Percentiles rank a stretch among this genome's conserved stretches.
These are phyloP conservation scores for Colletotrichum sp. DNA, from an alignment of 2,329 filamentous ascomycete genomes.

Conservation along the genomic window DNA sequence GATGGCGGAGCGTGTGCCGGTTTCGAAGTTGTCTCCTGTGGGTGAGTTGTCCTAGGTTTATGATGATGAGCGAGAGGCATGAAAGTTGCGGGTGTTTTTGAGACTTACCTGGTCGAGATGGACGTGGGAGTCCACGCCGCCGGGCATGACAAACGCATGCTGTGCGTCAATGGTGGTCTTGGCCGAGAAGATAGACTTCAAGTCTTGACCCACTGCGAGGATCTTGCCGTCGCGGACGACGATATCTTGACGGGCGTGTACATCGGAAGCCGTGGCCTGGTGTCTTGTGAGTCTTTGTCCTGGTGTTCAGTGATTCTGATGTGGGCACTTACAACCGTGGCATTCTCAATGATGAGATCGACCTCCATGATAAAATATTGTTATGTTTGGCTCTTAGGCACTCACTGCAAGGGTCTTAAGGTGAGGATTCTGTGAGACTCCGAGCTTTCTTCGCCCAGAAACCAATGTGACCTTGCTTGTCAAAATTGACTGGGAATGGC, in stretches of 20 bases:
- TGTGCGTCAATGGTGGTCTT: neutral
- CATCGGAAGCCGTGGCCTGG: slow-evolving; percentile 10
- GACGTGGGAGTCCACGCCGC: slow-evolving; percentile 45
- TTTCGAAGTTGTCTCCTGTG: slow-evolving; percentile 36
- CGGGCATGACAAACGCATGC: slow-evolving; percentile 28
- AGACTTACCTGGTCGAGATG: slow-evolving; percentile 41
- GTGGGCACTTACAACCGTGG: slow-evolving; percentile 3
- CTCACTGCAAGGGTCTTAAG: neutral
- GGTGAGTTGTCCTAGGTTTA: neutral
- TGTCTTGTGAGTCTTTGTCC: neutral
- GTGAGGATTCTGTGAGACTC: neutral
- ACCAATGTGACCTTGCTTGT: neutral
- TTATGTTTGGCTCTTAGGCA: too few species aligned
- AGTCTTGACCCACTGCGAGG: neutral
- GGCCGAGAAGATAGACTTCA: neutral
- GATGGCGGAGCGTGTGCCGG: slow-evolving; percentile 58
- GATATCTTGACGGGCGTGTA: slow-evolving; percentile 1
- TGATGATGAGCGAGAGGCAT: neutral
- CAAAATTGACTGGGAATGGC: neutral
- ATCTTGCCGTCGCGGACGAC: slow-evolving; percentile 7
- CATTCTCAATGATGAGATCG: slow-evolving; percentile 7
- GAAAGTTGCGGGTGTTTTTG: slow-evolving; percentile 27
- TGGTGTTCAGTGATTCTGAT: neutral
- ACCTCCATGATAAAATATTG: neutral
- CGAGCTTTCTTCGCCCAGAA: neutral